These are phyloP conservation scores for Pigoraptor vietnamica DNA, from an alignment of 78 protist species.

Conservation along the genomic window DNA sequence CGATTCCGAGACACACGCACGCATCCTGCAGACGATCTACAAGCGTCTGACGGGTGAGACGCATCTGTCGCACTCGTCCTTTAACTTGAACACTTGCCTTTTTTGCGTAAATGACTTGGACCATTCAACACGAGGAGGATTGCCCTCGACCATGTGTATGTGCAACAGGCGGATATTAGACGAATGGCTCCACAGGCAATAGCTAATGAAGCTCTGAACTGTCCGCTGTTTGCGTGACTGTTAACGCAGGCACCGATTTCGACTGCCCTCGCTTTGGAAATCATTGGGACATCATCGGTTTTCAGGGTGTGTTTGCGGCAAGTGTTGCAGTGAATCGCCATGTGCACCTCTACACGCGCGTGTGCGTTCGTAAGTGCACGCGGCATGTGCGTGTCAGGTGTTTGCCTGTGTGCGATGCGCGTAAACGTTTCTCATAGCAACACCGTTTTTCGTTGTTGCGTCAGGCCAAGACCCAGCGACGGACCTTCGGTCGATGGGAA, in stretches of 20 bases:
- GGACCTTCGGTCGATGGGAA: neutral
- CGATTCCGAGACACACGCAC: neutral
- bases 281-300: neutral
- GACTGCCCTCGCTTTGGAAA: neutral
- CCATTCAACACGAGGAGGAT: too few species aligned
- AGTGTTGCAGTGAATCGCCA: neutral
- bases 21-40: neutral
- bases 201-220: too few species aligned
- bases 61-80: too few species aligned
- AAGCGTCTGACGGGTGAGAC: neutral
- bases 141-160: too few species aligned
- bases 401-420: neutral
- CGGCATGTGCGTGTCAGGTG: neutral
- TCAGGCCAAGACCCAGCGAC: neutral
- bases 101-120: too few species aligned
- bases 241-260: neutral
- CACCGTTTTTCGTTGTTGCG: too few species aligned
- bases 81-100: too few species aligned
- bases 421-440: too few species aligned
- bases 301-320: neutral
- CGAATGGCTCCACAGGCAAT: too few species aligned
- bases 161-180: too few species aligned
- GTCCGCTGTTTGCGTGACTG: neutral
- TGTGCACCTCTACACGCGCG: neutral
- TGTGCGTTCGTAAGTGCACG: neutral